Evolutionary conservation across 208 protist species (phyloP).

Genomic region (Blastocrithidia nonstop): DNA sequence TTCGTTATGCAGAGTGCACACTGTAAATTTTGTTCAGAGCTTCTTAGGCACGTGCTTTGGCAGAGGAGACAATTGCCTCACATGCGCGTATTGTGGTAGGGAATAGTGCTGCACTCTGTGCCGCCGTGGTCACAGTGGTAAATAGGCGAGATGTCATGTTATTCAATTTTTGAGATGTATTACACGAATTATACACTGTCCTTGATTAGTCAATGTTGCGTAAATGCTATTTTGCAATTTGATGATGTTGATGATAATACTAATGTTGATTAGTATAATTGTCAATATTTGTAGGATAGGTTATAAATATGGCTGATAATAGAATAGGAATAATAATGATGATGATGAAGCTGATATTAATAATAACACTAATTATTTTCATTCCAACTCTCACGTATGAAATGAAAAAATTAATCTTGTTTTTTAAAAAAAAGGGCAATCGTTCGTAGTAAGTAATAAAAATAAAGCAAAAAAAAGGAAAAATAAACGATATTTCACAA

Average conservation of each 20-base stretch:
- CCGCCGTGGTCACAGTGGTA: conserved; percentile 18
- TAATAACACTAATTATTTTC: conserved; percentile 3
- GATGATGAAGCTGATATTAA: conserved; percentile 3
- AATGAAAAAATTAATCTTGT: conserved; percentile 4
- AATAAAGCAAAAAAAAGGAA: too few species aligned
- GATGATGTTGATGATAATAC: not conserved
- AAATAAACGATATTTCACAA: not conserved
- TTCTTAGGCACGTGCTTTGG: conserved; percentile 26
- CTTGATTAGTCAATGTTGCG: too few species aligned
- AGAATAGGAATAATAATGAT: too few species aligned
- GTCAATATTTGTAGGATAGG: too few species aligned
- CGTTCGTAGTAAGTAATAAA: conserved; percentile 53
- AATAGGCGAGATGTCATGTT: conserved; percentile 29
- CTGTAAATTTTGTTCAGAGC: conserved; percentile 29
- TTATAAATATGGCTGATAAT: too few species aligned
- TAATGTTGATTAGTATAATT: too few species aligned
- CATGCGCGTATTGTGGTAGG: conserved; percentile 35
- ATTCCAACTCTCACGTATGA: conserved; percentile 1
- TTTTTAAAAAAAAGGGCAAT: not conserved
- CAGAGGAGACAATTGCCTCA: conserved; percentile 17
- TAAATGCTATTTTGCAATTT: too few species aligned
- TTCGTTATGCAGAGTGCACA: conserved; percentile 9
- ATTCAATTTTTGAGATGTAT: too few species aligned
- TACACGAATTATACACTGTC: too few species aligned
- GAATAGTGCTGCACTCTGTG: conserved; percentile 48